Evolutionary conservation across 805 yeast species (phyloP).

Genomic region (Komagataella pastoris): DNA sequence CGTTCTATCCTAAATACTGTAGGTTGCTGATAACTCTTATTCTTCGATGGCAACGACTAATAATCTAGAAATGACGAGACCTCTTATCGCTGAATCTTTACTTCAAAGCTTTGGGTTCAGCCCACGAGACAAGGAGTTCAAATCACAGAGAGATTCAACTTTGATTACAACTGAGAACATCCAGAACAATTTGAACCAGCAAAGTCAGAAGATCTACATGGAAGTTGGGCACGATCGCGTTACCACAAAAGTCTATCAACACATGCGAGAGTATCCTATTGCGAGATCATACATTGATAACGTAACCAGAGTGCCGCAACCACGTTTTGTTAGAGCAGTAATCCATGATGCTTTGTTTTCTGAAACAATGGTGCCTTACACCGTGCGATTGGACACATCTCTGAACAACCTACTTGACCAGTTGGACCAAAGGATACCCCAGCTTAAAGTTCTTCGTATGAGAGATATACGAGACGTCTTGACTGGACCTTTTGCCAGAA

Average conservation of each 20-base stretch:
- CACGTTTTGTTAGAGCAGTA: slow-evolving; percentile 12
- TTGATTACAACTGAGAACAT: neutral
- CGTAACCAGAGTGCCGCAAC: slow-evolving; percentile 12
- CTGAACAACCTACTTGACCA: slow-evolving; percentile 41
- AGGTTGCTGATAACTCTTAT: neutral
- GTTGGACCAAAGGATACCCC: slow-evolving; percentile 50
- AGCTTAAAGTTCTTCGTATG: slow-evolving; percentile 38
- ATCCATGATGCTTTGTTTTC: slow-evolving; percentile 13
- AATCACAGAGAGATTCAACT: neutral
- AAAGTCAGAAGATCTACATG: neutral
- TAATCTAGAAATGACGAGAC: neutral
- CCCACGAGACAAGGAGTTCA: neutral
- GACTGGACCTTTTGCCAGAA: slow-evolving; percentile 37
- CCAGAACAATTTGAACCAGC: neutral
- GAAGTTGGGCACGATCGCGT: neutral
- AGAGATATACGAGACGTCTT: slow-evolving; percentile 32
- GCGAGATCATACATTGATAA: slow-evolving; percentile 20
- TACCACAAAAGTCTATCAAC: neutral
- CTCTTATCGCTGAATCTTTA: neutral
- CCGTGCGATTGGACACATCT: slow-evolving; percentile 27
- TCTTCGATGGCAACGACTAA: neutral
- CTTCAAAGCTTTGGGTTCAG: neutral
- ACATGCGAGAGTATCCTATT: slow-evolving; percentile 21
- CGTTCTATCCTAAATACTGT: neutral
- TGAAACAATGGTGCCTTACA: slow-evolving; percentile 8